Conservation (phyloP, 208 protist genomes). For the Leishmania braziliensis region DNA sequence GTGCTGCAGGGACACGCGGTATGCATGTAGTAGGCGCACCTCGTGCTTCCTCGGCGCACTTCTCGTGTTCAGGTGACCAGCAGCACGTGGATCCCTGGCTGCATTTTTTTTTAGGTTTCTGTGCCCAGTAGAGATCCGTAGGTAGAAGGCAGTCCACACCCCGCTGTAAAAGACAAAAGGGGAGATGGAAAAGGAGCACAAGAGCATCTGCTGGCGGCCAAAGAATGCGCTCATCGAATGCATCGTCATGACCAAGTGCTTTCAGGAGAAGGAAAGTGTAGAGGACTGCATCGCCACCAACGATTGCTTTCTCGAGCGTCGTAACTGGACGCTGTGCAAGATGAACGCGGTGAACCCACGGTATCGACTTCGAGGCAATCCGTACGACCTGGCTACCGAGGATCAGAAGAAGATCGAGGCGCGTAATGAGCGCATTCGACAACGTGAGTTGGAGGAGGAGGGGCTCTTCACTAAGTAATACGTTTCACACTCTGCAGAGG, state of each 20-base stretch:
- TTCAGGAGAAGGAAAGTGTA: constrained; percentile 77
- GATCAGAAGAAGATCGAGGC: constrained; percentile 90
- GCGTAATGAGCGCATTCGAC: constrained; percentile 76
- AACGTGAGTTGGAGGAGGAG: constrained; percentile 84
- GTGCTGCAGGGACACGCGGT: not conserved
- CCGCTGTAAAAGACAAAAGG: not conserved
- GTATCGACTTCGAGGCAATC: constrained; percentile 85
- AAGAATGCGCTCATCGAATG: constrained; percentile 90
- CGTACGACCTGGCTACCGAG: constrained; percentile 86
- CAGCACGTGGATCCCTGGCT: not conserved
- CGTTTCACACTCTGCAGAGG: not conserved
- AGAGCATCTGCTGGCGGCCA: constrained; percentile 86
- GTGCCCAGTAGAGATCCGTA: not conserved
- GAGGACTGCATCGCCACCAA: constrained; percentile 81
- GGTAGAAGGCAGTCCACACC: not conserved
- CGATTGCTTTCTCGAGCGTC: constrained; percentile 84
- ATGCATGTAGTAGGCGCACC: not conserved
- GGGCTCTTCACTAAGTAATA: constrained; percentile 62
- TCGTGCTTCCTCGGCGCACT: not conserved
- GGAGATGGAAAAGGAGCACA: constrained; percentile 77
- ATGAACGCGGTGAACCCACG: constrained; percentile 88
- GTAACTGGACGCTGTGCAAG: constrained; percentile 91
- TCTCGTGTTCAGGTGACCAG: not conserved
- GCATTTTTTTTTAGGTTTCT: not conserved
- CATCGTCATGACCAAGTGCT: constrained; percentile 85